Conservation (phyloP, 352 stramenopile species). For the Pythium utonaiense region DNA sequence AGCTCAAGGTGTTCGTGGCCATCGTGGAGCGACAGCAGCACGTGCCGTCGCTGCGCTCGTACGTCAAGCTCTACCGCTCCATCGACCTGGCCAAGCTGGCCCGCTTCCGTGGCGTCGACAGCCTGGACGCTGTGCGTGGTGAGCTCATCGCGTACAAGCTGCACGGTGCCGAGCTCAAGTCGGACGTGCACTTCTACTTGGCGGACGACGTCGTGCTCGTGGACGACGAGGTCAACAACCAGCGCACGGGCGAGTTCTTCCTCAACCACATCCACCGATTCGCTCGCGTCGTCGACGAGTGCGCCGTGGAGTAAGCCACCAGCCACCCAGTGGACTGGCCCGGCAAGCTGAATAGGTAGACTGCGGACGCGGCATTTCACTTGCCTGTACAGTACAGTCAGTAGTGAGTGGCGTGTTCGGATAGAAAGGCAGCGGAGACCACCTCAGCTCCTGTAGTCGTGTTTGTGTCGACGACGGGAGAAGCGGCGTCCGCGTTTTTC, state of each 20-base stretch:
- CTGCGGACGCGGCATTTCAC: neutral
- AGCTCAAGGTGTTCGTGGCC: constrained; percentile 86
- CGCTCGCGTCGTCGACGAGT: constrained; percentile 83
- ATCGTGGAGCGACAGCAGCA: constrained; percentile 88
- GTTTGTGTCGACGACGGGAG: too few relatives aligned
- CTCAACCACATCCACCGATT: constrained; percentile 88
- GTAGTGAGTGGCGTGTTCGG: neutral
- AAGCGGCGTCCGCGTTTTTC: neutral
- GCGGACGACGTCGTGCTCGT: constrained; percentile 75
- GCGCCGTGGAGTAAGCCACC: constrained; percentile 38
- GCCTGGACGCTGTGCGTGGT: constrained; percentile 50
- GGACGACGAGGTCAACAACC: constrained; percentile 80
- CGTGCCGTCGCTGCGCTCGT: constrained; percentile 91
- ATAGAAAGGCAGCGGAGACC: neutral
- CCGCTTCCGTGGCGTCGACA: constrained; percentile 82
- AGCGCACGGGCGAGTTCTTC: constrained; percentile 88
- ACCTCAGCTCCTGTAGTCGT: too few relatives aligned
- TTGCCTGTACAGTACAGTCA: too few relatives aligned
- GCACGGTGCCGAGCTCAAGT: constrained; percentile 54
- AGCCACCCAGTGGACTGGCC: neutral
- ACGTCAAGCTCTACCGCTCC: constrained; percentile 96
- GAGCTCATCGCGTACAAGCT: constrained; percentile 85
- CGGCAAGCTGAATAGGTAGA: constrained; percentile 1
- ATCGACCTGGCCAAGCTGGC: constrained; percentile 94
- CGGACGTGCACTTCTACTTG: constrained; percentile 84